Base-by-base conservation (phyloP, 2,329 filamentous ascomycete genomes). In the Beauveria sp. region DNA sequence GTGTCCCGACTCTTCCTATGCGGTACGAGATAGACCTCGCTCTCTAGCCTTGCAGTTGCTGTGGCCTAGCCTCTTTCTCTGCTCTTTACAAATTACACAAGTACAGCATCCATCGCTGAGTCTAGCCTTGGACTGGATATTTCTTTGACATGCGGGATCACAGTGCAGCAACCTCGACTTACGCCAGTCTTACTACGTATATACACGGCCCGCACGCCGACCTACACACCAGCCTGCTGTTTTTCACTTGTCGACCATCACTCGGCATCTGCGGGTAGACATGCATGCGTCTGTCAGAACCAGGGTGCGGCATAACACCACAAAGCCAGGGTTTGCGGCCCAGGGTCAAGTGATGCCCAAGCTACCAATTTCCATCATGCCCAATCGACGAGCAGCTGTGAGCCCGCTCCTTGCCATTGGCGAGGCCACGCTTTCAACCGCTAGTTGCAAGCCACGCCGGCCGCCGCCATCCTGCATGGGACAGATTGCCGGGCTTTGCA, bases 311-410 rank as follows among this genome's bases (percentile, higher is more conserved):
- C 55, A 51, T 51, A 46, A 53, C 56, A 52, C 30, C 44, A 44
- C 12, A 20, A 53, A 53, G n/a, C 20, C 56, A 46, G 48, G 56
- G 20, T 43, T 51, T 10, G n/a, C 16, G 16, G 34, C 26, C 47
- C 56, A 51, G 56, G 56, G 47, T 44, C 40, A 20, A 59, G 46
- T 59, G 47, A 59, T 59, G 56, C 56, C 56, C 26, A 51, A 44
- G 47, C 48, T n/a, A 28, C 47, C 52, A 55, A 61, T 55, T 51
- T 55, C 28, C 52, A 30, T 44, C 26, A 48, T 55, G 51, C 44
- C 59, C 59, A 61, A 61, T 61, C 30, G 52, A 51, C 30, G 10
- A 47, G 18, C 52, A 44, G 52, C 44, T 24, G 43, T 46, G 22
- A 47, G 34, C 24, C 59, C 6, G 37, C 43, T 20, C 16, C 30